Evolutionary conservation across 1,284 basidiomycete genomes (phyloP).

Genomic region (Ustilago tritici): DNA sequence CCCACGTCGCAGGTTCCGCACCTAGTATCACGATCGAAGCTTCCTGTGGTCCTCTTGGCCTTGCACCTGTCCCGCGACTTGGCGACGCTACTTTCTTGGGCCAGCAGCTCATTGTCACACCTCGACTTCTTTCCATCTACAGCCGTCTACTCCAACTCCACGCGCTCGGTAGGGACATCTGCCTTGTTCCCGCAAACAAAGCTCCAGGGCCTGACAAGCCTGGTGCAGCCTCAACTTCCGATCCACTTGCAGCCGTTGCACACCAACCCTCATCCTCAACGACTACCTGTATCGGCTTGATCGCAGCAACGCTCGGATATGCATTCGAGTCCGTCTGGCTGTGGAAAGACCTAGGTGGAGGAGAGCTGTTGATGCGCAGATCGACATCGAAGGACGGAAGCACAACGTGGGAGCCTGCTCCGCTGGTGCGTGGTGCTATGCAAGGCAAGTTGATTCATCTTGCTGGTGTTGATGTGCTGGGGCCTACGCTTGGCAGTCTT

Average conservation of each 20-base stretch:
- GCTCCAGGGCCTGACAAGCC: conserved; percentile 27
- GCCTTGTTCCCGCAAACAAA: conserved; percentile 60
- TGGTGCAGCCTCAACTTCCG: conserved; percentile 37
- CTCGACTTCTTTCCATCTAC: conserved; percentile 66
- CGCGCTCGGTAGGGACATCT: conserved; percentile 65
- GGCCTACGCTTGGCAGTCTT: conserved; percentile 66
- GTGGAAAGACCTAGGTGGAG: conserved; percentile 70
- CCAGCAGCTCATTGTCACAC: conserved; percentile 60
- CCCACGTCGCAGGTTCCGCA: conserved; percentile 34
- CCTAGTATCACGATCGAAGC: conserved; percentile 37
- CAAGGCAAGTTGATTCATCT: conserved; percentile 69
- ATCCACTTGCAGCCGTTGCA: conserved; percentile 32
- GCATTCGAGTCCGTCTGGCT: conserved; percentile 69
- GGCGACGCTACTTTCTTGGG: conserved; percentile 31
- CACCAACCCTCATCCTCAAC: conserved; percentile 69
- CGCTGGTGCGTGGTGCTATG: conserved; percentile 65
- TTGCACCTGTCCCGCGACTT: conserved; percentile 55
- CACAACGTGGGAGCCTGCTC: conserved; percentile 67
- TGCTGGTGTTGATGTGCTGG: conserved; percentile 70
- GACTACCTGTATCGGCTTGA: conserved; percentile 66
- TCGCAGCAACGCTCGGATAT: conserved; percentile 69
- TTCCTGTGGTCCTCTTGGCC: conserved; percentile 60
- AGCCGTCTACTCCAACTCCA: conserved; percentile 69
- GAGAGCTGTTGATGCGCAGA: conserved; percentile 68
- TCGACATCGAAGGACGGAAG: conserved; percentile 63